phyloP scores from a whole-genome alignment of 768 basidiomycete genomes.

The Psilocybe cubensis region DNA sequence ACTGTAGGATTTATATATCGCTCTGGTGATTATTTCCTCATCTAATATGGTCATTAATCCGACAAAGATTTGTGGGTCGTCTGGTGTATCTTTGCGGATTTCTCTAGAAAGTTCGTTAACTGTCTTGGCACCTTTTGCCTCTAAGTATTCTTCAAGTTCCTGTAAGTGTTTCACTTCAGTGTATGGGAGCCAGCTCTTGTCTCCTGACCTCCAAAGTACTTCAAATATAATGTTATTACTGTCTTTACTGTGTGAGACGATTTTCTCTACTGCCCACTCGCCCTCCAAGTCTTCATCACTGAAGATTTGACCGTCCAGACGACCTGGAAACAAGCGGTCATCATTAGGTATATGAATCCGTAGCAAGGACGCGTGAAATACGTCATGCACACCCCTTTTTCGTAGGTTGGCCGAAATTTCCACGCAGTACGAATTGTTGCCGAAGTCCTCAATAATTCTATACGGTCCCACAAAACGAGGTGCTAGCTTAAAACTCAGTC shows the following conservation, averaged over 20 bases:
- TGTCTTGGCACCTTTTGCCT: not conserved
- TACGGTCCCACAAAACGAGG: slow-evolving; percentile 28
- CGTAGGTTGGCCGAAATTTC: slow-evolving; percentile 18
- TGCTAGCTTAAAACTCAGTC: slow-evolving; percentile 22
- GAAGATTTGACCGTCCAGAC: slow-evolving; percentile 25
- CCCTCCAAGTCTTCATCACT: slow-evolving; percentile 15
- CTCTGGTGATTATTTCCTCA: not conserved
- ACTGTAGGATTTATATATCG: not conserved
- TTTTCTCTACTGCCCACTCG: slow-evolving; percentile 31
- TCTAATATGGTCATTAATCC: not conserved
- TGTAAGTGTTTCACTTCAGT: not conserved
- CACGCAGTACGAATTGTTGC: slow-evolving; percentile 17
- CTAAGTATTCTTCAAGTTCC: not conserved
- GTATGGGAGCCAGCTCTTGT: slow-evolving; percentile 34
- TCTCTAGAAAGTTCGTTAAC: not conserved
- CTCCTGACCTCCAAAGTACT: slow-evolving; percentile 31
- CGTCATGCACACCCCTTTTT: slow-evolving; percentile 28
- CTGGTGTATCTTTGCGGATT: not conserved
- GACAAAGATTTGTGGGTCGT: not conserved
- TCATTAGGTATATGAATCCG: slow-evolving; percentile 37
- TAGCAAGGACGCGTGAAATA: slow-evolving; percentile 36
- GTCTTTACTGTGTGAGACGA: slow-evolving; percentile 23
- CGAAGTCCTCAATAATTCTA: slow-evolving; percentile 15
- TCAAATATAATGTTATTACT: slow-evolving; percentile 24
- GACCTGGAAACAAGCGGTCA: slow-evolving; percentile 35